A percentile compares a stretch with the other conserved stretches of the same genome.
Conservation (phyloP, 2,329 filamentous ascomycete genomes). For the Acrodontium crateriforme region DNA sequence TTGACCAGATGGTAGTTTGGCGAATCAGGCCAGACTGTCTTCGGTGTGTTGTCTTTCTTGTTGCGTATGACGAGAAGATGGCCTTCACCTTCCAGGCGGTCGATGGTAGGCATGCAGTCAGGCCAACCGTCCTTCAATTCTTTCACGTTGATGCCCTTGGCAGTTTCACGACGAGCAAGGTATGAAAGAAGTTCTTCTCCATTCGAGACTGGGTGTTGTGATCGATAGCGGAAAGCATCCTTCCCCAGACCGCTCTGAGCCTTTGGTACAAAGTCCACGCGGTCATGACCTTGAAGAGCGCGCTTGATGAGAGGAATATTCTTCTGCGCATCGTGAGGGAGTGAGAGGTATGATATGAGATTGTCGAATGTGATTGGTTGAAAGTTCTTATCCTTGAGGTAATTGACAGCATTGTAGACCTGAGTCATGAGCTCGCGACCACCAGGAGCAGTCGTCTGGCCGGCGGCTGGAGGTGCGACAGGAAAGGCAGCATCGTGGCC, state of each 20-base stretch:
- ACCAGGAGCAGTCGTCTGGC: constrained; percentile 17
- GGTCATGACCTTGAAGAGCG: constrained; percentile 53
- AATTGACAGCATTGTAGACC: constrained; percentile 73
- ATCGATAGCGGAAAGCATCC: constrained; percentile 67
- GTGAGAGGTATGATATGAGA: constrained; percentile 67
- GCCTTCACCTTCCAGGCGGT: constrained; percentile 61
- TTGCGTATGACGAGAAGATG: constrained; percentile 75
- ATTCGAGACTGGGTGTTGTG: constrained; percentile 69
- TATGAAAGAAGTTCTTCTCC: constrained; percentile 64
- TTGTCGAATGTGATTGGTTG: constrained; percentile 57
- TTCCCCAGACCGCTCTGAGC: constrained; percentile 30
- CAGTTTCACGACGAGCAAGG: constrained; percentile 68
- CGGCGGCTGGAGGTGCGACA: neutral
- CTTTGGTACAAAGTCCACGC: constrained; percentile 43
- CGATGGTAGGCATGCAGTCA: constrained; percentile 65
- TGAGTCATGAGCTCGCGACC: constrained; percentile 75
- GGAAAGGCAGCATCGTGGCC: constrained; percentile 13
- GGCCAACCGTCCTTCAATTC: constrained; percentile 95
- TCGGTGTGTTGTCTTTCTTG: constrained; percentile 80
- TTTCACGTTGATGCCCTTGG: constrained; percentile 68
- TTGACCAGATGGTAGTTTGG: constrained; percentile 34
- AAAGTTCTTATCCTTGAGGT: constrained; percentile 54
- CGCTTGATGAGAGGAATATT: constrained; percentile 44
- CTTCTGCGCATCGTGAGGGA: constrained; percentile 35
- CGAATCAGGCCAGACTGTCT: constrained; percentile 82